These are phyloP conservation scores for Cutaneotrichosporon arboriforme DNA, from an alignment of 1,284 basidiomycete genomes.

Conservation along the genomic window DNA sequence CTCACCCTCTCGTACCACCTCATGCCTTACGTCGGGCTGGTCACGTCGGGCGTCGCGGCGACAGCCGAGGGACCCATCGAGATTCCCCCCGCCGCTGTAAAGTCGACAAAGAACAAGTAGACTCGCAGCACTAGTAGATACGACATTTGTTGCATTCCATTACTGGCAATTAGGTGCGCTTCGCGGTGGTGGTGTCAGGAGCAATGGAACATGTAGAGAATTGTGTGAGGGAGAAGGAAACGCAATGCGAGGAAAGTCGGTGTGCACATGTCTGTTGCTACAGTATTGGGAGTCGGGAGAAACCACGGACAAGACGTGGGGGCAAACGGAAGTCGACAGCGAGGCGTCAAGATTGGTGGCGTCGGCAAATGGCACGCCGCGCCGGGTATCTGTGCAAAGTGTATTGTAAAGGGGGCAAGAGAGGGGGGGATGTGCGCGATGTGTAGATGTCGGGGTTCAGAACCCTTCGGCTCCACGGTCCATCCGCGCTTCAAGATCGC, in stretches of 20 bases:
- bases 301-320: not conserved
- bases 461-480: constrained; percentile 7
- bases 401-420: not conserved
- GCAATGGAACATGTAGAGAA: no score
- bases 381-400: constrained; percentile 17
- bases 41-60: constrained; percentile 44
- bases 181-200: no score
- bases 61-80: constrained; percentile 33
- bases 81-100: constrained; percentile 4
- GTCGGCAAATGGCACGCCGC: no score
- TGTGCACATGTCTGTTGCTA: constrained; percentile 12
- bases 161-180: not conserved
- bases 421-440: not conserved
- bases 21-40: constrained; percentile 49
- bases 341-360: not conserved
- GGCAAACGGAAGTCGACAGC: not conserved
- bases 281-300: constrained; percentile 2
- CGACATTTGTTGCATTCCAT: constrained; percentile 1
- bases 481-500: constrained; percentile 2
- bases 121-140: no score
- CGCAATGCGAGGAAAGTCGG: not conserved
- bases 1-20: constrained; percentile 47
- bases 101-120: not conserved
- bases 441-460: not conserved
- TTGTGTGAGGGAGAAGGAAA: no score